Conservation (phyloP, 2,329 filamentous ascomycete species). For the Ophiostoma quercus region DNA sequence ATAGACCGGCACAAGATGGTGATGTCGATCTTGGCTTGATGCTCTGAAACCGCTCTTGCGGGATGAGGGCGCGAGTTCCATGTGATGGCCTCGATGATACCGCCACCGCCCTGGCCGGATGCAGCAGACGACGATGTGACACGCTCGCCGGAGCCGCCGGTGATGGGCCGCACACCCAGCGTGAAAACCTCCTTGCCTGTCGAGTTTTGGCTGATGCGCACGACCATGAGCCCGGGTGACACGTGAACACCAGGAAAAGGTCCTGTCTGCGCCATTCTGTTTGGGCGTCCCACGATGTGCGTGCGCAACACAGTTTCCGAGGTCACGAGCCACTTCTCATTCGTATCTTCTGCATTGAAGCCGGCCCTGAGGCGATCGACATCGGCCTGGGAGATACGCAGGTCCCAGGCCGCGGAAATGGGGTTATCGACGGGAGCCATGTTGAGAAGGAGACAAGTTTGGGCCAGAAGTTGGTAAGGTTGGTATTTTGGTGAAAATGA, state of each 20-base stretch:
- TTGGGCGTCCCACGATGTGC: constrained; percentile 6
- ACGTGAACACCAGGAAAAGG: not conserved
- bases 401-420: constrained; percentile 7
- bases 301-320: not conserved
- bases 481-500: not conserved
- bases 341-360: not conserved
- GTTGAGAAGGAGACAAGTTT: not conserved
- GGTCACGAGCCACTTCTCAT: constrained; percentile 13
- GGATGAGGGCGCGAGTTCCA: constrained; percentile 13
- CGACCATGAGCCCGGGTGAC: constrained; percentile 7
- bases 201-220: constrained; percentile 8
- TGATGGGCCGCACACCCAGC: constrained; percentile 9
- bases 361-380: constrained; percentile 9
- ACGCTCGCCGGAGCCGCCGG: not conserved
- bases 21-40: constrained; percentile 17
- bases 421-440: constrained; percentile 9
- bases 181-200: constrained; percentile 10
- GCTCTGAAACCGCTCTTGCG: not conserved
- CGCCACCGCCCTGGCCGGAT: not conserved
- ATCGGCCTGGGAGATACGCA: constrained; percentile 16
- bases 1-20: not conserved
- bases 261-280: not conserved
- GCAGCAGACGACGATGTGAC: constrained; percentile 1
- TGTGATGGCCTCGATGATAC: constrained; percentile 15
- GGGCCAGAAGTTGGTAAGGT: not conserved